A percentile compares a stretch with the other conserved stretches of the same genome.
Evolutionary conservation across 2,329 filamentous ascomycete genomes (phyloP).

Genomic region (Cladophialophora psammophila): DNA sequence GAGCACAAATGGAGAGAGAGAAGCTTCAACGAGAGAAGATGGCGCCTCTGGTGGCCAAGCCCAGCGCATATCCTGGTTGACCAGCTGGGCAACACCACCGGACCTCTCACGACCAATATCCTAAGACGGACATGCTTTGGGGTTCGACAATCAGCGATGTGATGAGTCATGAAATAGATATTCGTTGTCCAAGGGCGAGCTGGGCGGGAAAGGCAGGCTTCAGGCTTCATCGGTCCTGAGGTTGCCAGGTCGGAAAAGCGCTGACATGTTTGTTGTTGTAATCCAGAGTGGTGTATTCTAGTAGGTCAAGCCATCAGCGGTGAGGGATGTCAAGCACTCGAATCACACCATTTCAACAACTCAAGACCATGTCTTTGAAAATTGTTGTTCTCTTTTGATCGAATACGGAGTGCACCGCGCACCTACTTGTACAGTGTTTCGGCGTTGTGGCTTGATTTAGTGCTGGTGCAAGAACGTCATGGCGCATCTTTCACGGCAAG

Average conservation of each 20-base stretch:
- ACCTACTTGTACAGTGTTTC: too few relatives aligned
- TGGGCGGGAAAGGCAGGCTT: background rate
- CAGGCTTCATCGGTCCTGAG: background rate
- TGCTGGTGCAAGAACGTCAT: constrained; percentile 7
- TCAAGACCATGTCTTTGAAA: background rate
- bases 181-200: background rate
- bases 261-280: background rate
- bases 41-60: constrained; percentile 45
- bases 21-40: constrained; percentile 75
- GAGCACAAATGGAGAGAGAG: constrained; percentile 79
- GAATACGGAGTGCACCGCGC: too few relatives aligned
- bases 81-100: background rate
- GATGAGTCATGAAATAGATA: constrained; percentile 1
- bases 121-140: background rate
- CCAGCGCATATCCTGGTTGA: constrained; percentile 34
- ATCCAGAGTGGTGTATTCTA: background rate
- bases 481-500: constrained; percentile 8
- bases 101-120: background rate
- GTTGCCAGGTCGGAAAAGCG: background rate
- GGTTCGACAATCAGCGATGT: background rate
- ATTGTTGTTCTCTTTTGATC: background rate
- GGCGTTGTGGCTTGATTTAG: constrained; percentile 1
- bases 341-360: background rate
- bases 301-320: background rate
- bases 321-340: background rate